Evolutionary conservation across 495 filamentous ascomycete species (phyloP), one percentile per base, ranked within the genome.

Genomic region (Massariosphaeria phaeospora): DNA sequence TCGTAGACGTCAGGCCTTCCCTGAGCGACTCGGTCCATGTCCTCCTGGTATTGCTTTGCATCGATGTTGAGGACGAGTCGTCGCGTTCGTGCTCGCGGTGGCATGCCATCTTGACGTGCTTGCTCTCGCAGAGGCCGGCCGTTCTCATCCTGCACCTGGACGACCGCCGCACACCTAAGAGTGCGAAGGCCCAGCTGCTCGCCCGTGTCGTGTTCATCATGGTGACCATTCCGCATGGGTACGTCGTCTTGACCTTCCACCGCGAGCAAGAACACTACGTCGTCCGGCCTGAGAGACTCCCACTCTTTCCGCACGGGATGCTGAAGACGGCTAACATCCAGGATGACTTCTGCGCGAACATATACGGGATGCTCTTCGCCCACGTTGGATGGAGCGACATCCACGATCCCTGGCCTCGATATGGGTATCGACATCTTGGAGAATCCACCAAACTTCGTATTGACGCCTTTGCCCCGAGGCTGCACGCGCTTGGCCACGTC

Each of bases 371-470:
- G 83, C 29, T 84, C 77, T 36, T 88, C 84, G 13, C 94, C 93
- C 41, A 99, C 93, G 34, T 82, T 82, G 13, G 93, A 78, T 1
- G 88, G 90, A 4, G 84, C 81, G 15, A 89, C 85, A 60, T 97
- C 90, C 39, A 96, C 74, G 36, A 99, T 88, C 21, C 89, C 86
- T 59, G 90, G 89, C 58, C 86, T 91, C 3, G 79, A 75, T 53
- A 96, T 94, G 1, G 87, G 83, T 29, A 97, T 76, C 1, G 90
- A 88, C 89, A 97, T 95, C 59, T 79, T 87, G 1, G 91, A 96
- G 62, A 88, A 93, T 1, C 93, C 93, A 11, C 85, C 75, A 59
- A 96, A 97, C 1, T 68, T 76, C 2, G 87, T 80, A 46, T 79
- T 78, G 52, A 66, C 72, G 26, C 82, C 84, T 50, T 79, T 77